Conservation (phyloP, 805 yeast species). For the Nakazawaea ernobii region DNA sequence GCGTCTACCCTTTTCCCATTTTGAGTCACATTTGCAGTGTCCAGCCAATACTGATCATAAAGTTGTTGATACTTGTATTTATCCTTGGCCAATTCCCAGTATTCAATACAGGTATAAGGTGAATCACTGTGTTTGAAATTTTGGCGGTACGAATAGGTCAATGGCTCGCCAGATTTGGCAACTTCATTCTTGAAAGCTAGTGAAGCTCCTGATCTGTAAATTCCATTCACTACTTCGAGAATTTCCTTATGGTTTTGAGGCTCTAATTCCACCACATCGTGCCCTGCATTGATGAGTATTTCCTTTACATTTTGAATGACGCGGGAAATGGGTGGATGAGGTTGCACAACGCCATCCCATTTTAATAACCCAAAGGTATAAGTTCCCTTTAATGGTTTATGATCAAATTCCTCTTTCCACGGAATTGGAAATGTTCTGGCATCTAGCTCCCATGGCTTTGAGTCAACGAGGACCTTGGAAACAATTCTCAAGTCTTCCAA, state of each 20-base stretch:
- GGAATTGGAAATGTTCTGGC: conserved; percentile 41
- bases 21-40: conserved; percentile 25
- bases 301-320: conserved; percentile 29
- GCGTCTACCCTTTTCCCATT: conserved; percentile 40
- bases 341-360: conserved; percentile 40
- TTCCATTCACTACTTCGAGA: background rate
- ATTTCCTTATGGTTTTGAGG: conserved; percentile 19
- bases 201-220: conserved; percentile 17
- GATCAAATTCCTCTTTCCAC: conserved; percentile 32
- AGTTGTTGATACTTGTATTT: conserved; percentile 29
- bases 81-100: conserved; percentile 34
- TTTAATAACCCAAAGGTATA: conserved; percentile 40
- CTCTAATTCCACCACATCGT: conserved; percentile 35
- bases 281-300: conserved; percentile 29
- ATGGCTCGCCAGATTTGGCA: conserved; percentile 25
- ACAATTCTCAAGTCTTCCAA: conserved; percentile 46
- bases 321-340: conserved; percentile 51
- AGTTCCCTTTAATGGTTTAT: conserved; percentile 26
- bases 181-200: conserved; percentile 20
- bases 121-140: conserved; percentile 11
- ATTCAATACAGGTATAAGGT: conserved; percentile 19
- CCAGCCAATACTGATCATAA: conserved; percentile 32
- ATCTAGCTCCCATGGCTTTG: conserved; percentile 54
- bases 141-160: conserved; percentile 16
- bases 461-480: conserved; percentile 37